These are phyloP conservation scores for Tulasnella sp. DNA, from an alignment of 768 basidiomycete species.

Conservation along the genomic window DNA sequence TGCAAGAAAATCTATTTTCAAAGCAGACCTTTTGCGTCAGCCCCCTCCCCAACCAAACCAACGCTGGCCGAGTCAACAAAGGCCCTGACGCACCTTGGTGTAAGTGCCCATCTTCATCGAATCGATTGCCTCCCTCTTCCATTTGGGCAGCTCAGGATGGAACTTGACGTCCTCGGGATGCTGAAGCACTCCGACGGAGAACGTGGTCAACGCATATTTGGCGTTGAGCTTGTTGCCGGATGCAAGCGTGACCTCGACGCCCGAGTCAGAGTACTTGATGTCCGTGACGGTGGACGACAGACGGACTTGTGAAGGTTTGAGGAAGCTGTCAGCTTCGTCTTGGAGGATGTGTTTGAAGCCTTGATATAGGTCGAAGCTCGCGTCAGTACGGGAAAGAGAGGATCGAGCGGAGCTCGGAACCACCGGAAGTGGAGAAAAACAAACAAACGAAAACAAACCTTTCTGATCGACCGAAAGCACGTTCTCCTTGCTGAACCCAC, in stretches of 20 bases:
- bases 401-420: background rate
- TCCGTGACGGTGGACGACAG: conserved; percentile 50
- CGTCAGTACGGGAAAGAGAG: background rate
- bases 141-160: conserved; percentile 51
- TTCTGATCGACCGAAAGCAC: conserved; percentile 55
- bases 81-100: conserved; percentile 42
- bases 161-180: conserved; percentile 53
- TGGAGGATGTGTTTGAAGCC: conserved; percentile 52
- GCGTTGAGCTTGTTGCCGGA: conserved; percentile 46
- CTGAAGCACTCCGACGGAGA: conserved; percentile 68
- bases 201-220: conserved; percentile 61
- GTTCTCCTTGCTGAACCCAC: conserved; percentile 57
- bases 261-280: conserved; percentile 45
- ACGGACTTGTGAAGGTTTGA: conserved; percentile 45
- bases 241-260: conserved; percentile 47
- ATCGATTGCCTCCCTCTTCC: conserved; percentile 61
- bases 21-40: background rate
- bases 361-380: background rate
- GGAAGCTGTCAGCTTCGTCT: conserved; percentile 53
- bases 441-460: too few species aligned
- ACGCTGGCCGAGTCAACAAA: background rate
- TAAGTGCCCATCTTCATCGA: conserved; percentile 61
- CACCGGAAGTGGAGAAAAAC: too few species aligned
- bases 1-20: conserved; percentile 50
- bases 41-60: background rate